These are phyloP conservation scores for Theileria parva DNA, from an alignment of 169 alveolate genomes.

Conservation along the genomic window DNA sequence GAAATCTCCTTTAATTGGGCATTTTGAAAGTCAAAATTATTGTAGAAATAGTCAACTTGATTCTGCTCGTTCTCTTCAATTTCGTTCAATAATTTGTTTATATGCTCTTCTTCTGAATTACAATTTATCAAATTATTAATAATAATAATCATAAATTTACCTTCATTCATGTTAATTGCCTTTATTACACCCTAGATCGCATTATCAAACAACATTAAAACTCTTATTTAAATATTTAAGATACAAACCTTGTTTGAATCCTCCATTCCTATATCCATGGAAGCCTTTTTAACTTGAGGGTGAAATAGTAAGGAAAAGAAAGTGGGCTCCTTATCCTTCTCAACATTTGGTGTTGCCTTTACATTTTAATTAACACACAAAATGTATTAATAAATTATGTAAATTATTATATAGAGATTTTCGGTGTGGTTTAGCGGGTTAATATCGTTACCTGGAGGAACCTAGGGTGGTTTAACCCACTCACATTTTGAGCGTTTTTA, in stretches of 20 bases:
- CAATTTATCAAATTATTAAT: background rate
- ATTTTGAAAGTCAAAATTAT: conserved; percentile 41
- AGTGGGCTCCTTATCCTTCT: conserved; percentile 16
- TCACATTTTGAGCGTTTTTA: background rate
- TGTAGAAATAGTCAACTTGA: conserved; percentile 52
- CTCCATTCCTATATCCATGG: conserved; percentile 52
- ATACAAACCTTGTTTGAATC: conserved; percentile 63
- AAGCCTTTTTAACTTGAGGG: conserved; percentile 42
- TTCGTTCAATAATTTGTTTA: conserved; percentile 32
- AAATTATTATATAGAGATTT: background rate
- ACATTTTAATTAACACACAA: background rate
- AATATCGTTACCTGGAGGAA: conserved; percentile 2
- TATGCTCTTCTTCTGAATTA: conserved; percentile 22
- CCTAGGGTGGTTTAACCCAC: background rate
- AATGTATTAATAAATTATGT: background rate
- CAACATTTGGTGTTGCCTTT: background rate
- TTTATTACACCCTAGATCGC: conserved; percentile 34
- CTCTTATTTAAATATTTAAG: background rate
- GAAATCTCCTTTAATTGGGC: conserved; percentile 44
- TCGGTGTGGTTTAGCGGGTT: background rate
- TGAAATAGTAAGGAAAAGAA: conserved; percentile 59
- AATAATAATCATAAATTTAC: conserved; percentile 4
- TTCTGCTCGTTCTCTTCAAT: conserved; percentile 53
- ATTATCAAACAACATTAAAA: background rate
- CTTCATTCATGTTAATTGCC: conserved; percentile 43